Conservation (phyloP, 2,329 filamentous ascomycete species). For the Aspergillus persii region DNA sequence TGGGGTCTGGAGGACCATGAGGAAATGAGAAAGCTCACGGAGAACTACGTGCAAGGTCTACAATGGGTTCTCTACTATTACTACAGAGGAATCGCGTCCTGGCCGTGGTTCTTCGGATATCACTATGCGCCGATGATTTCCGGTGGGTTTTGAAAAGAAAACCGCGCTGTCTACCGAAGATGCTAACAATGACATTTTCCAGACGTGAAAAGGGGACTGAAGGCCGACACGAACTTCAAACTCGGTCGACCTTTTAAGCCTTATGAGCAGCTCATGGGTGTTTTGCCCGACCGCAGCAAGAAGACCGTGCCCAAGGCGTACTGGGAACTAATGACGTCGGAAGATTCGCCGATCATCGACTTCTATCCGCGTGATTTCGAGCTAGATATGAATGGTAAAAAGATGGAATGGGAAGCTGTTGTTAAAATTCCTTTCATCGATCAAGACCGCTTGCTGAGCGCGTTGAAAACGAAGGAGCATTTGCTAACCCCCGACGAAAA, state of each 20-base stretch:
- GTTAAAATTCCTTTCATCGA: slow-evolving; percentile 99
- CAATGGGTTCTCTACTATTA: slow-evolving; percentile 99
- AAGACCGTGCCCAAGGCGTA: slow-evolving; percentile 87
- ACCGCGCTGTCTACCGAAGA: neutral
- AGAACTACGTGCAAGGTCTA: slow-evolving; percentile 96
- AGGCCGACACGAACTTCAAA: slow-evolving; percentile 85
- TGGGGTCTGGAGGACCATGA: slow-evolving; percentile 80
- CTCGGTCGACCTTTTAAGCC: slow-evolving; percentile 93
- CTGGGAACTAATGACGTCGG: slow-evolving; percentile 87
- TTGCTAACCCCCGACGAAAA: slow-evolving; percentile 76
- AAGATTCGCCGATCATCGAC: slow-evolving; percentile 89
- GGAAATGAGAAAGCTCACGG: slow-evolving; percentile 76
- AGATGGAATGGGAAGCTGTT: slow-evolving; percentile 99
- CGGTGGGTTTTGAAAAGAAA: slow-evolving; percentile 46
- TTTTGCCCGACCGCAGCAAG: slow-evolving; percentile 95
- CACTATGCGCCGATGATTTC: slow-evolving; percentile 98
- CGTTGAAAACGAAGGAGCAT: slow-evolving; percentile 82
- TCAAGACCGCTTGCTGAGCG: slow-evolving; percentile 76
- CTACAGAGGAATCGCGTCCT: slow-evolving; percentile 93
- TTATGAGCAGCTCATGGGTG: slow-evolving; percentile 97
- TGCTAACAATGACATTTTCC: slow-evolving; percentile 20
- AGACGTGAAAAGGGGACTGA: slow-evolving; percentile 86
- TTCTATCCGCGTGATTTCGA: slow-evolving; percentile 98
- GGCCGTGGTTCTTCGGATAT: slow-evolving; percentile 97
- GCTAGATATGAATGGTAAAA: slow-evolving; percentile 99